A percentile compares a stretch with the other conserved stretches of the same genome.
phyloP scores from a whole-genome alignment of 768 basidiomycete genomes.

The Trametes punicea region DNA sequence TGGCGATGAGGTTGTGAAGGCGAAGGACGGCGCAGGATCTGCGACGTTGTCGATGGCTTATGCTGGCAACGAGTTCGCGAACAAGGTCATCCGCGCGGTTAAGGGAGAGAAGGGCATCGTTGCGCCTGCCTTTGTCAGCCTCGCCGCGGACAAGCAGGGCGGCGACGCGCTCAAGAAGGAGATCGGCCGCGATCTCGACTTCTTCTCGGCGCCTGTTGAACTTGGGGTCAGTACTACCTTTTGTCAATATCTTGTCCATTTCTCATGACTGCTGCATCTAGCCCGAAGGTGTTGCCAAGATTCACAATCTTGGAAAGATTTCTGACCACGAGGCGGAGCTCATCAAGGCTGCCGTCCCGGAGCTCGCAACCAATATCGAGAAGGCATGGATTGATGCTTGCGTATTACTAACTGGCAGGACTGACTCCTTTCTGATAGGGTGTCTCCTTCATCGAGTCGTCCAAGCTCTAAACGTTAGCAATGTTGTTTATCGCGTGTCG shows the following conservation, averaged over 20 bases:
- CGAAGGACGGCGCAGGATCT: conserved; percentile 90
- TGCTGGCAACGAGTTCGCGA: conserved; percentile 87
- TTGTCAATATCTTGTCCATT: background rate
- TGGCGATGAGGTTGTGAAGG: conserved; percentile 97
- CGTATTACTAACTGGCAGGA: too few species aligned
- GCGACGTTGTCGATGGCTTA: conserved; percentile 98
- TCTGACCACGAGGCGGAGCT: conserved; percentile 72
- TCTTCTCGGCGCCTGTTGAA: conserved; percentile 86
- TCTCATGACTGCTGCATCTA: conserved; percentile 29
- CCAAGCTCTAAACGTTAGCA: conserved; percentile 25
- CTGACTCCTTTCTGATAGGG: too few species aligned
- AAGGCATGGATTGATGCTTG: conserved; percentile 42
- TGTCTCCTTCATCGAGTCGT: conserved; percentile 28
- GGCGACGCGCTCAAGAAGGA: conserved; percentile 74
- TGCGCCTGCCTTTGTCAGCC: conserved; percentile 81
- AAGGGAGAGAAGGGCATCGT: conserved; percentile 87
- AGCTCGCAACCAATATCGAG: conserved; percentile 69
- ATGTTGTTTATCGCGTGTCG: background rate
- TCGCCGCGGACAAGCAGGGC: conserved; percentile 65
- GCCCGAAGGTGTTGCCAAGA: conserved; percentile 79
- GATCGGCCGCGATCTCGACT: conserved; percentile 72
- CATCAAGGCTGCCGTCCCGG: conserved; percentile 76
- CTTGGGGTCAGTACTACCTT: conserved; percentile 60
- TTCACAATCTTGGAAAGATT: conserved; percentile 74
- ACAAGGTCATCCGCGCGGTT: conserved; percentile 77